Evolutionary conservation across 768 basidiomycete genomes (phyloP), one percentile per base, ranked within the genome.

Genomic region (Pisolithus marmoratus): DNA sequence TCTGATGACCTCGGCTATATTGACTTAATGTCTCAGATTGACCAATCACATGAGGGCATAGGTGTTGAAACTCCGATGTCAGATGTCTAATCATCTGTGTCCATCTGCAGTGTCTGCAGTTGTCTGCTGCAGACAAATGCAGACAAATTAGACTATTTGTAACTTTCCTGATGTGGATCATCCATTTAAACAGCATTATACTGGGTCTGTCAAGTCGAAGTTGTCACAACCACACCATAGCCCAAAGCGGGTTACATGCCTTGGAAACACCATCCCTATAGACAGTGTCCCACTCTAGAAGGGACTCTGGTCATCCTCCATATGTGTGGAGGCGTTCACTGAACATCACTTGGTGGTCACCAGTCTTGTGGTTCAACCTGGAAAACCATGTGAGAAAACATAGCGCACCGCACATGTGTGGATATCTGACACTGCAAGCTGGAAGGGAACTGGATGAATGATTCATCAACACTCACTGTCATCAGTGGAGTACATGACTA

Each of bases 241-340:
- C 29, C 11, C 29, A 11, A 29, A 29, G 11, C 29, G 29, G n/a
- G 9, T 24, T 31, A 36, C 65, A 38, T 45, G 84, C 85, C 71
- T 87, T 85, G 1, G 85, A 87, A 23, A 88, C 83, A 44, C 87
- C 88, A 61, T 88, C 87, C 2, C 77, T 69, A 54, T 77, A 79
- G 11, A 79, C 69, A 20, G 78, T 40, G 43, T 78, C 64, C 14
- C 77, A 69, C 24, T 62, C 57, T 2, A 77, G 77, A 2, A 79
- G 64, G 2, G 63, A 65, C 14, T 57, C 63, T 49, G 66, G 71
- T 43, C 56, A 63, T 8, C 42, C 49, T 38, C 62, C 50, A 64
- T 67, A 78, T 5, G 64, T 59, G 8, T 58, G 48, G 22, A 78
- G 58, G 19, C 77, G 65, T 41, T 74, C 75, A 8, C 66, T 59